Percentiles rank a stretch among this genome's conserved stretches.
Evolutionary conservation across 2,329 filamentous ascomycete genomes (phyloP).

Genomic region (Pyrenochaeta sp.): DNA sequence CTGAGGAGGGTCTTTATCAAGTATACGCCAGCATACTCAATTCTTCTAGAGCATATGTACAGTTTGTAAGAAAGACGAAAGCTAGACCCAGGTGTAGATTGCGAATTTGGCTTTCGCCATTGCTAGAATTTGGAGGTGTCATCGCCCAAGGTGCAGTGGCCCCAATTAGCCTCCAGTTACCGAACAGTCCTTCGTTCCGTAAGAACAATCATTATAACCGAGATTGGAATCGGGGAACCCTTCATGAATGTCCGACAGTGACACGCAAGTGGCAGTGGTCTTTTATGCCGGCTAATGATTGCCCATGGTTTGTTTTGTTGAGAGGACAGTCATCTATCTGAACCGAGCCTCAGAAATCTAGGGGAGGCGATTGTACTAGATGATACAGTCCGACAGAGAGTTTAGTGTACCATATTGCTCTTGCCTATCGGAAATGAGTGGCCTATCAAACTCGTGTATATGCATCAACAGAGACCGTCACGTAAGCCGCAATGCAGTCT

Average conservation of each 20-base stretch:
- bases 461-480: background rate
- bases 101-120: slow-evolving; percentile 10
- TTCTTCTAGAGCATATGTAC: no score
- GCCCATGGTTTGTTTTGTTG: background rate
- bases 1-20: background rate
- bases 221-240: background rate
- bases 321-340: background rate
- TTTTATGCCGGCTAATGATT: background rate
- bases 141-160: background rate
- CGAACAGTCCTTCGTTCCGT: background rate
- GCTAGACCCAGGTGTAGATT: background rate
- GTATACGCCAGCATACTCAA: background rate
- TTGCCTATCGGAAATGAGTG: background rate
- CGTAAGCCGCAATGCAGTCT: background rate
- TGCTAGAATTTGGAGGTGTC: slow-evolving; percentile 2
- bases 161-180: slow-evolving; percentile 1
- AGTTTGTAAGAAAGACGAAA: background rate
- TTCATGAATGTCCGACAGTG: background rate
- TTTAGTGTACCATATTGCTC: background rate
- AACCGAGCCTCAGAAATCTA: background rate
- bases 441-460: background rate
- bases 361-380: background rate
- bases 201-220: background rate
- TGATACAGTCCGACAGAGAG: background rate
- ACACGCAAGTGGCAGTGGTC: background rate